phyloP scores from a whole-genome alignment of 75 land plant species.

The Cryptomeria japonica region DNA sequence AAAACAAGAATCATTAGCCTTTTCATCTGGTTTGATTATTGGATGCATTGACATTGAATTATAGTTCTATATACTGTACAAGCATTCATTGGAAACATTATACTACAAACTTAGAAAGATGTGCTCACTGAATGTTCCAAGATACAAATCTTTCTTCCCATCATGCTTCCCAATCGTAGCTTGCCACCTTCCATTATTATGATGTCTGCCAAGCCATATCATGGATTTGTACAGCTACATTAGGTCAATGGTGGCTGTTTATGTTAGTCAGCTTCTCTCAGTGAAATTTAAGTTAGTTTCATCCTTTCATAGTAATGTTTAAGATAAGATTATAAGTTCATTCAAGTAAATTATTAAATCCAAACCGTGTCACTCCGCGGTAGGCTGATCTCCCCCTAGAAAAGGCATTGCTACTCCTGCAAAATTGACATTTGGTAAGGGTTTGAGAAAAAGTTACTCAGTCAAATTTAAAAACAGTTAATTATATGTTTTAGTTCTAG shows the following conservation, averaged over 20 bases:
- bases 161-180: slow-evolving; percentile 53
- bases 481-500: no score
- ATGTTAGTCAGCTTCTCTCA: no score
- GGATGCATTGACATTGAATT: not conserved
- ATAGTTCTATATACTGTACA: not conserved
- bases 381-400: slow-evolving; percentile 82
- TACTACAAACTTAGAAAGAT: not conserved
- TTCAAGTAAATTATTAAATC: no score
- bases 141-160: slow-evolving; percentile 75
- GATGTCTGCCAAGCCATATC: slow-evolving; percentile 38
- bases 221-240: no score
- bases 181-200: slow-evolving; percentile 49
- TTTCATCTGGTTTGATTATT: not conserved
- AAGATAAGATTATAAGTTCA: no score
- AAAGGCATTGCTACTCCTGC: slow-evolving; percentile 79
- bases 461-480: no score
- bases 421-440: not conserved
- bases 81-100: no score
- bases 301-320: no score
- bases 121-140: slow-evolving; percentile 83
- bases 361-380: slow-evolving; percentile 77
- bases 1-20: slow-evolving; percentile 4
- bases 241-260: no score
- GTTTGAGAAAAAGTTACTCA: no score
- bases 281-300: no score